Conservation (phyloP, 148 eudicot species). For the Silene uniflora region DNA sequence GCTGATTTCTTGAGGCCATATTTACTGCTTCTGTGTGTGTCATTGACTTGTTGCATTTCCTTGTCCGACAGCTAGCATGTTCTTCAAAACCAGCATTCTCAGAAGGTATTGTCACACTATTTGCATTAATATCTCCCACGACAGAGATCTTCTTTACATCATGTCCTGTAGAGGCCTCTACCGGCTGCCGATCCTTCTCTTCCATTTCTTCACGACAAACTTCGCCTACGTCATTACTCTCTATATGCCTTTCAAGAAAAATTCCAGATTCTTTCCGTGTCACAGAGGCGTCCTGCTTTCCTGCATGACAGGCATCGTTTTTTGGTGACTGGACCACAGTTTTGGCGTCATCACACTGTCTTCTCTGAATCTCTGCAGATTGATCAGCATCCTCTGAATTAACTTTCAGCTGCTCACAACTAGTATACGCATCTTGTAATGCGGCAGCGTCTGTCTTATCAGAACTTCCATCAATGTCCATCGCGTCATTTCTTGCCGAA, state of each 20-base stretch:
- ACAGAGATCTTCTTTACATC: not conserved
- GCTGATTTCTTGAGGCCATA: not conserved
- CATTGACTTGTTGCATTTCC: not conserved
- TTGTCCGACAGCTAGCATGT: not conserved
- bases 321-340: conserved; percentile 1
- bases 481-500: not conserved
- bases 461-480: not conserved
- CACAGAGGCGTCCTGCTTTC: not conserved
- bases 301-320: not conserved
- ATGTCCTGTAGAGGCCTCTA: not conserved
- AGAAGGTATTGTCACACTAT: not conserved
- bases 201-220: not conserved
- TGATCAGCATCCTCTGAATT: conserved; percentile 8
- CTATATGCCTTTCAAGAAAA: not conserved
- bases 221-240: not conserved
- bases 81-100: conserved; percentile 14
- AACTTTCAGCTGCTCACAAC: not conserved
- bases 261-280: conserved; percentile 6
- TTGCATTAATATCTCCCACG: not conserved
- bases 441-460: not conserved
- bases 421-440: conserved; percentile 1
- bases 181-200: conserved; percentile 6
- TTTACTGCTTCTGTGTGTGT: not conserved
- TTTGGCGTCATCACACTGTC: conserved; percentile 2
- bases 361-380: conserved; percentile 20